Percentiles rank a stretch among this genome's conserved stretches.
phyloP scores from a whole-genome alignment of 2,329 filamentous ascomycete genomes.

The Scytalidium lignicola region DNA sequence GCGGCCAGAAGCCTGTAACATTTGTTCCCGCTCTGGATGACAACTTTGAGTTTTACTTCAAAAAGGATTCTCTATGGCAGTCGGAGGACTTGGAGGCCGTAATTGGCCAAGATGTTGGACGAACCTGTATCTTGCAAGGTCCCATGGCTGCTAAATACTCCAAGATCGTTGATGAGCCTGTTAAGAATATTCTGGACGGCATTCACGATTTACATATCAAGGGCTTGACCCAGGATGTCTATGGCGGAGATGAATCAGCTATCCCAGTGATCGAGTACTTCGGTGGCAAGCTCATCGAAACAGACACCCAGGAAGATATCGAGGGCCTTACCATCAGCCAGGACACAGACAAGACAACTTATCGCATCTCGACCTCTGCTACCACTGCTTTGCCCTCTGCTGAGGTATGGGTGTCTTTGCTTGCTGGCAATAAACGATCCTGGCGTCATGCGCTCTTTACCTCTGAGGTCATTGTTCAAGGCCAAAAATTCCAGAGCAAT shows the following conservation, averaged over 20 bases:
- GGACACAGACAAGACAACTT: slow-evolving; percentile 74
- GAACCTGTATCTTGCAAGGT: slow-evolving; percentile 94
- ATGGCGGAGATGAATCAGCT: slow-evolving; percentile 63
- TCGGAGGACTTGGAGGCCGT: slow-evolving; percentile 96
- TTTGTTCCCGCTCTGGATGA: slow-evolving; percentile 95
- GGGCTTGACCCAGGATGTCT: slow-evolving; percentile 72
- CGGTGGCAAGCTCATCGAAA: slow-evolving; percentile 75
- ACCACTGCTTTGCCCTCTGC: slow-evolving; percentile 69
- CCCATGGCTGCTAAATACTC: slow-evolving; percentile 90
- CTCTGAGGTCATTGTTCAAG: slow-evolving; percentile 89
- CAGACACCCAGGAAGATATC: slow-evolving; percentile 67
- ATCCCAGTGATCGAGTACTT: slow-evolving; percentile 94
- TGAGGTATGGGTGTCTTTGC: slow-evolving; percentile 80
- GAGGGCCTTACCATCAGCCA: slow-evolving; percentile 83
- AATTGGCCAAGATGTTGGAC: slow-evolving; percentile 89
- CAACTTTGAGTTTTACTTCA: slow-evolving; percentile 99
- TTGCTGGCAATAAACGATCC: slow-evolving; percentile 79
- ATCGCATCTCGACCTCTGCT: slow-evolving; percentile 73
- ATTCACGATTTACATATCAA: slow-evolving; percentile 87
- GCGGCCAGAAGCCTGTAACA: slow-evolving; percentile 90
- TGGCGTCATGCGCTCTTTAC: slow-evolving; percentile 96
- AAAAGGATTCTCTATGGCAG: slow-evolving; percentile 99
- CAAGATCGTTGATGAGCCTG: slow-evolving; percentile 83
- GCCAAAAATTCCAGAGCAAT: slow-evolving; percentile 95
- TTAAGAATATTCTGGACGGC: slow-evolving; percentile 88